phyloP scores from a whole-genome alignment of 108 stramenopile species.

The Cyclotella cryptica region DNA sequence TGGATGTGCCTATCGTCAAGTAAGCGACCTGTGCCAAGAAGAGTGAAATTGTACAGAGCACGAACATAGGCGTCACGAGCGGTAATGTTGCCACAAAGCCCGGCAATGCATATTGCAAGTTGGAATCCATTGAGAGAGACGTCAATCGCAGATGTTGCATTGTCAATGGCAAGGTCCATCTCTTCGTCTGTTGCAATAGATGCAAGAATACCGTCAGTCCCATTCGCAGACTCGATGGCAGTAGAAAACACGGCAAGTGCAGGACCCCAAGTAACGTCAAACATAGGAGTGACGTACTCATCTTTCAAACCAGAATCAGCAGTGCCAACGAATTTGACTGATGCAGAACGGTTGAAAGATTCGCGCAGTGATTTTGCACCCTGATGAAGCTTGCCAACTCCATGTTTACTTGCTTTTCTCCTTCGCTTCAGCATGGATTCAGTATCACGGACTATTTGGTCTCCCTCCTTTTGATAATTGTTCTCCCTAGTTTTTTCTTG shows the following conservation, averaged over 20 bases:
- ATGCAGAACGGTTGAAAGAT: conserved; percentile 20
- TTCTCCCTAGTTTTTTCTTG: conserved; percentile 83
- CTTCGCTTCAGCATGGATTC: conserved; percentile 87
- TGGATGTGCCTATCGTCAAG: conserved; percentile 90
- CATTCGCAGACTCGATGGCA: conserved; percentile 90
- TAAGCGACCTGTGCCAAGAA: conserved; percentile 81
- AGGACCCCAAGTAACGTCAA: conserved; percentile 98
- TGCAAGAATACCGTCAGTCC: conserved; percentile 72
- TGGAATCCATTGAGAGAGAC: conserved; percentile 90
- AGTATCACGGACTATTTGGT: conserved; percentile 91
- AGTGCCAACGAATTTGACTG: conserved; percentile 72
- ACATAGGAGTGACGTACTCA: conserved; percentile 96
- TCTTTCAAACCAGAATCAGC: conserved; percentile 82
- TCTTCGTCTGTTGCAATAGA: conserved; percentile 88
- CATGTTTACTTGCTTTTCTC: conserved; percentile 50
- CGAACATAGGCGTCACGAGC: conserved; percentile 93
- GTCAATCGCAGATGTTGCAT: conserved; percentile 81
- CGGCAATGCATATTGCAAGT: conserved; percentile 87
- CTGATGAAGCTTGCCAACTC: conserved; percentile 15
- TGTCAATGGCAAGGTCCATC: conserved; percentile 81
- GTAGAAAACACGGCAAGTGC: conserved; percentile 95
- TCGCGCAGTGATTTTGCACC: conserved; percentile 26
- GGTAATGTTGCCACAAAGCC: conserved; percentile 81
- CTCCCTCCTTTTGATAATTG: conserved; percentile 92
- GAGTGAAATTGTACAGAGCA: conserved; percentile 92